Evolutionary conservation across 2,329 filamentous ascomycete genomes (phyloP), one percentile per base, ranked within the genome.

Genomic region (Pseudovirgaria hyperparasitica): DNA sequence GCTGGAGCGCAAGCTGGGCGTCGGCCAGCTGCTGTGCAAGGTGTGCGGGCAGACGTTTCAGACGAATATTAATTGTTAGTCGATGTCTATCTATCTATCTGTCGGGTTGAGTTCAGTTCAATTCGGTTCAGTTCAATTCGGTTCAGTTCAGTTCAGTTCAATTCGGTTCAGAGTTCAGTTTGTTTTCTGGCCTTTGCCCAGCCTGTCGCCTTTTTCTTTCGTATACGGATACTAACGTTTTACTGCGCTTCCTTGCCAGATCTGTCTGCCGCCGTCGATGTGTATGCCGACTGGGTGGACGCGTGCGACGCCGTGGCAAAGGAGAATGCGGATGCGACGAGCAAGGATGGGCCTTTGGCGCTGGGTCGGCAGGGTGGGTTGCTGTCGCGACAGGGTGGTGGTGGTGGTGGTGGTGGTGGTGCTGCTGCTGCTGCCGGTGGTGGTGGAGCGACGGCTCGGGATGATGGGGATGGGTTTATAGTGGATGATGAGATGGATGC

Each of bases 251-350:
- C 24, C 16, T 26, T 23, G 23, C 12, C 35, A 92, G 84, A 92
- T 54, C 73, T 96, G 15, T 92, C 82, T 15, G 82, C 81, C 9
- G 72, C 84, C 1, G 85, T 98, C 24, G 90, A 98, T 50, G 87
- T 98, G 6, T 98, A 98, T 50, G 82, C 82, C 18, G 90, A 96
- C 55, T 98, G 90, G 90, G 82, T 98, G 37, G 90, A 98, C 58
- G 90, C 90, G n/a, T 81, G 76, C 49, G 77, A 82, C 47, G 65
- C 71, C 5, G 76, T 81, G 26, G 75, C 75, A 10, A 76, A 79
- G 45, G 65, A 74, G 33, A 62, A 65, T 12, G 64, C 60, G 11
- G 57, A 53, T 9, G 54, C 48, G 13, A 45, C 42, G 11, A 46
- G 43, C 11, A 39, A 37, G 9, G n/a, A n/a, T n/a, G n/a, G n/a